Evolutionary conservation across 2,329 filamentous ascomycete genomes (phyloP).

Genomic region (Hypomyces perniciosus): DNA sequence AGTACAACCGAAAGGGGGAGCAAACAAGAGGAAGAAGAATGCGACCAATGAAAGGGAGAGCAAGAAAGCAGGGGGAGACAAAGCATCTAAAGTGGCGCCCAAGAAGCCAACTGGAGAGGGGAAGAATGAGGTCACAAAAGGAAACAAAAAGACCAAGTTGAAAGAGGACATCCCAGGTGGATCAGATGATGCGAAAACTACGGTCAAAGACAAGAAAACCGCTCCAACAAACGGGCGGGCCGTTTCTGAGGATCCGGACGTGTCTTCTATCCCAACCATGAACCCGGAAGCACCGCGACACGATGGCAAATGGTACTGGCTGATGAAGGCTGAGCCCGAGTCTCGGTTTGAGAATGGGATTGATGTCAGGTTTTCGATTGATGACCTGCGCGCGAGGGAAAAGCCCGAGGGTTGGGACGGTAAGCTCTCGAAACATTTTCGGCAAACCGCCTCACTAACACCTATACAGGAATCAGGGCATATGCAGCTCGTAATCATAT

Average conservation of each 20-base stretch:
- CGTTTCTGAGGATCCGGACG: constrained; percentile 24
- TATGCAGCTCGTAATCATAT: constrained; percentile 78
- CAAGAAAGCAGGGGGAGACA: not conserved
- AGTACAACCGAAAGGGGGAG: not conserved
- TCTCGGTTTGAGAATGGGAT: constrained; percentile 78
- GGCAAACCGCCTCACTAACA: not conserved
- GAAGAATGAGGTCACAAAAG: constrained; percentile 2
- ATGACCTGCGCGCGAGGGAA: constrained; percentile 68
- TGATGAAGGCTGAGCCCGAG: constrained; percentile 85
- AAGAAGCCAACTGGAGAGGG: not conserved
- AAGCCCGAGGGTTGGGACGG: constrained; percentile 90
- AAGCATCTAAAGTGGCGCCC: not conserved
- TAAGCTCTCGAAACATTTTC: constrained; percentile 34
- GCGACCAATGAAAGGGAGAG: not conserved
- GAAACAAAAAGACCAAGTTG: not conserved
- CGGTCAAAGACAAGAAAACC: not conserved
- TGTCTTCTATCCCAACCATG: constrained; percentile 28
- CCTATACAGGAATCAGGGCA: constrained; percentile 38
- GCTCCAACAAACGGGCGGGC: constrained; percentile 4
- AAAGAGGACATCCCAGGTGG: not conserved
- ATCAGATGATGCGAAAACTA: not conserved
- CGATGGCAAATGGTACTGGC: constrained; percentile 57
- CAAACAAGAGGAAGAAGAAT: not conserved
- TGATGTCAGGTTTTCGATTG: constrained; percentile 91
- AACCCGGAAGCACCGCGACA: constrained; percentile 36